phyloP scores from a whole-genome alignment of 2,329 filamentous ascomycete genomes.

The Periconia sp. region DNA sequence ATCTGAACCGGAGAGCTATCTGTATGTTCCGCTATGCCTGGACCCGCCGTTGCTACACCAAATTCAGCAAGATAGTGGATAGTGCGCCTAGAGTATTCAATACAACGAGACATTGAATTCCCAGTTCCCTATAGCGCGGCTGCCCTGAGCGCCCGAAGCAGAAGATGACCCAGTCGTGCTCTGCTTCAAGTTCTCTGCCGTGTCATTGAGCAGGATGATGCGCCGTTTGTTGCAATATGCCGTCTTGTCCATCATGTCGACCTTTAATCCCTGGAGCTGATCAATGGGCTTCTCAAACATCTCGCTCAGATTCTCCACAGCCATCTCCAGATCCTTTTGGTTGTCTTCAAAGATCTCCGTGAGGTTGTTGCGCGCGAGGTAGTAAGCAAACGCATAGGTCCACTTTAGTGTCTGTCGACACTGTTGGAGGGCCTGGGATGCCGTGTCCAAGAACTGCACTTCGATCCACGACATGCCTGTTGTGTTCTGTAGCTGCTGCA shows the following conservation, averaged over 20 bases:
- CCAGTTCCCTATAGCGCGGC: constrained; percentile 42
- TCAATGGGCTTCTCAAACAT: constrained; percentile 98
- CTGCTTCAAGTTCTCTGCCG: constrained; percentile 87
- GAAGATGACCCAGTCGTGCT: constrained; percentile 60
- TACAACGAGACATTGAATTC: constrained; percentile 37
- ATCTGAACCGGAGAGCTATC: no score
- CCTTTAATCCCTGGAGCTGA: constrained; percentile 84
- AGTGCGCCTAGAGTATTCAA: constrained; percentile 14
- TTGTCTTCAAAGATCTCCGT: constrained; percentile 99
- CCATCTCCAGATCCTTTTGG: constrained; percentile 96
- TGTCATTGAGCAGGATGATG: constrained; percentile 88
- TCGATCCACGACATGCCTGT: constrained; percentile 99
- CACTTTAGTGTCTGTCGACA: constrained; percentile 99
- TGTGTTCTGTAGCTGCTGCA: constrained; percentile 91
- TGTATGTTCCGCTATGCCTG: no score
- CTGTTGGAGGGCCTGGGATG: constrained; percentile 90
- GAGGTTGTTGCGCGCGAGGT: constrained; percentile 92
- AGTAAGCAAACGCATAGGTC: constrained; percentile 99
- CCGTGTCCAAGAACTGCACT: constrained; percentile 93
- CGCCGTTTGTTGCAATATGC: constrained; percentile 93
- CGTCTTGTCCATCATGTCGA: constrained; percentile 98
- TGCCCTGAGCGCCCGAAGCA: constrained; percentile 13
- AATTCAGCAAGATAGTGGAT: no score
- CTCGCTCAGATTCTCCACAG: constrained; percentile 94
- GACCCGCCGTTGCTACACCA: no score